Evolutionary conservation across 805 yeast genomes (phyloP), one percentile per base, ranked within the genome.

Genomic region (Kluyveromyces wickerhamii): DNA sequence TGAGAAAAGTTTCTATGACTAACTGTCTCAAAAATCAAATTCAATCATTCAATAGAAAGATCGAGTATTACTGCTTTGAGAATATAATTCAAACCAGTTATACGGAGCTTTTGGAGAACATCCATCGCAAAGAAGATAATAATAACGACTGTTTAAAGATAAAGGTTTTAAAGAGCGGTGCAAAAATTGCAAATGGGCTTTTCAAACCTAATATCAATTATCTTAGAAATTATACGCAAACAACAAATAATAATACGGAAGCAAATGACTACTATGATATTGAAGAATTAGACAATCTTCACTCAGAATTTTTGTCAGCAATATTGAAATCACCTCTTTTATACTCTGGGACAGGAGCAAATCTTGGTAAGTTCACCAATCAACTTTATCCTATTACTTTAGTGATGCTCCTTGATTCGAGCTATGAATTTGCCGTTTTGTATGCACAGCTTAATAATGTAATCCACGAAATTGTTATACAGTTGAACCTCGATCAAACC

Each of bases 201-300:
- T 37, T 65, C 26, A 47, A 45, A 28, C 67, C 69, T 4, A 42
- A 43, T 6, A 19, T 29, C 1, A 43, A 47, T 6, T 26, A 33
- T 6, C 5, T 39, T 16, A 24, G 21, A 15, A 23, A 32, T 9
- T 15, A 28, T 12, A 32, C 19, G 7, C 9, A 12, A 9, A 7
- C 10, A 6, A 2, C 12, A 6, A 11, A 14, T 4, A 12, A 7
- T 7, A 22, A 21, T 22, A 14, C 9, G 1, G 46, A 43, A 21
- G 36, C 30, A 0, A 37, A 47, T 35, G 54, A 55, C 27, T 62
- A 59, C 12, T 59, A 59, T 29, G 66, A 72, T 9, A 53, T 79
- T 32, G 79, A 77, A 42, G 77, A 74, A 27, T 47, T 79, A 9
- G 59, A 63, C 8, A 24, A 43, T 4, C 33, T 60, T 11, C 74